Conservation (phyloP, 2,329 filamentous ascomycete species). For the Trichoderma hamatum region DNA sequence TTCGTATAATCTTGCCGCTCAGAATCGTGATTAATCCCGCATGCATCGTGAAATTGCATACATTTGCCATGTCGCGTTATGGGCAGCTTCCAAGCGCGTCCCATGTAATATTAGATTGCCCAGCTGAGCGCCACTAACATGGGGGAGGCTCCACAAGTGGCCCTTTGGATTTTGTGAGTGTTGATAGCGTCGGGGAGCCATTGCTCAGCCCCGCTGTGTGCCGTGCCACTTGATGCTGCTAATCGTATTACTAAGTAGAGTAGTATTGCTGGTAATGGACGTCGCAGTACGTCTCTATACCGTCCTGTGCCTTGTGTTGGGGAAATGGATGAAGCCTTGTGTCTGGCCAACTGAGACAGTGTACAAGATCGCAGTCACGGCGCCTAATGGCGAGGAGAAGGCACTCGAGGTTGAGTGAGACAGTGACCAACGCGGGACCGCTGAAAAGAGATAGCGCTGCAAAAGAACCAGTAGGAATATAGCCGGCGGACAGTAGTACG, state of each 20-base stretch:
- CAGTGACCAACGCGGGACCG: neutral
- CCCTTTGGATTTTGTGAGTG: neutral
- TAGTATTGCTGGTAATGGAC: neutral
- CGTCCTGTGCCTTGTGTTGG: too few species aligned
- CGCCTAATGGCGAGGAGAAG: neutral
- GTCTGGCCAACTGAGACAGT: neutral
- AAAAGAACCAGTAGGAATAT: constrained; percentile 15
- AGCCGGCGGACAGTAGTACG: neutral
- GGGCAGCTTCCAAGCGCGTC: neutral
- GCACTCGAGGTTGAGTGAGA: neutral
- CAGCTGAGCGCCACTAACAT: neutral
- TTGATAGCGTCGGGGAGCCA: neutral
- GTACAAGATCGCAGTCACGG: neutral
- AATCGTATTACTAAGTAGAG: neutral
- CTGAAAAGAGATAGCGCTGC: neutral
- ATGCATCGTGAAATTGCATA: neutral
- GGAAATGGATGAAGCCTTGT: neutral
- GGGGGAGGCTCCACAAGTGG: constrained; percentile 4
- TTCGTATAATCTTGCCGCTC: constrained; percentile 32
- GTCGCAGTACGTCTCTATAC: neutral
- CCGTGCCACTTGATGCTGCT: neutral
- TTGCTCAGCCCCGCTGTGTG: constrained; percentile 1
- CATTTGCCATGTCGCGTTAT: neutral
- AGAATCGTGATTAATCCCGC: neutral
- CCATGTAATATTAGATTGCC: neutral